Conservation (phyloP, 2,329 filamentous ascomycete genomes). For the Salinomyces thailandicus region DNA sequence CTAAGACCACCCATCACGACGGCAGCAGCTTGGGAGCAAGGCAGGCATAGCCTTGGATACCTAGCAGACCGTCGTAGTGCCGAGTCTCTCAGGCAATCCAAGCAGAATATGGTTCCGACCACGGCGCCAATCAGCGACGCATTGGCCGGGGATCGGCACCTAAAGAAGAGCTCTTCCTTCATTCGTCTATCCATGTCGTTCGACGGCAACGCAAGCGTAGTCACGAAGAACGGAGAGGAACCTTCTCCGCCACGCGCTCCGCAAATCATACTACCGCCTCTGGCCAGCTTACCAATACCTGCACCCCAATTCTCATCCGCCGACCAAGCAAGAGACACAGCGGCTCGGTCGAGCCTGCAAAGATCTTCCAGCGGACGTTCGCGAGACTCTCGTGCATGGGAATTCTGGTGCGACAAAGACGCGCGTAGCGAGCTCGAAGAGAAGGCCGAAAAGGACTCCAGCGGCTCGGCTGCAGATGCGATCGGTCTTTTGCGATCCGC, state of each 20-base stretch:
- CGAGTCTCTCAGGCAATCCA: conserved; percentile 26
- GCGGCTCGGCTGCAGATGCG: conserved; percentile 67
- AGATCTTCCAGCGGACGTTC: conserved; percentile 58
- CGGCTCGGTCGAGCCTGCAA: conserved; percentile 16
- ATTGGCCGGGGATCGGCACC: conserved; percentile 7
- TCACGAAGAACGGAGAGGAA: conserved; percentile 56
- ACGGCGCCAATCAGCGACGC: too few species aligned
- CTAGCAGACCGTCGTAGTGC: conserved; percentile 38
- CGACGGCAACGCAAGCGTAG: conserved; percentile 82
- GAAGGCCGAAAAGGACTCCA: conserved; percentile 71
- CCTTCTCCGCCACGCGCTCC: conserved; percentile 51
- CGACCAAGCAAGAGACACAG: neutral
- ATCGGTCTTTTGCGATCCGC: conserved; percentile 71
- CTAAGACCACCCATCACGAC: too few species aligned
- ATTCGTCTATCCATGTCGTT: conserved; percentile 73
- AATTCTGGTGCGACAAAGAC: conserved; percentile 78
- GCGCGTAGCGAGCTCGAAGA: conserved; percentile 65
- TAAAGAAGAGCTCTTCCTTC: conserved; percentile 35
- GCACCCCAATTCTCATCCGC: neutral
- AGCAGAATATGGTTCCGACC: too few species aligned
- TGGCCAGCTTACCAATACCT: conserved; percentile 8
- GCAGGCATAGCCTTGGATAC: conserved; percentile 17
- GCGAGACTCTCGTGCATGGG: conserved; percentile 80
- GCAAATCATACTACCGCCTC: conserved; percentile 17
- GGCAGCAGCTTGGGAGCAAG: neutral